Evolutionary conservation across 495 filamentous ascomycete species (phyloP).

Genomic region (Astrothelium subdiscretum): DNA sequence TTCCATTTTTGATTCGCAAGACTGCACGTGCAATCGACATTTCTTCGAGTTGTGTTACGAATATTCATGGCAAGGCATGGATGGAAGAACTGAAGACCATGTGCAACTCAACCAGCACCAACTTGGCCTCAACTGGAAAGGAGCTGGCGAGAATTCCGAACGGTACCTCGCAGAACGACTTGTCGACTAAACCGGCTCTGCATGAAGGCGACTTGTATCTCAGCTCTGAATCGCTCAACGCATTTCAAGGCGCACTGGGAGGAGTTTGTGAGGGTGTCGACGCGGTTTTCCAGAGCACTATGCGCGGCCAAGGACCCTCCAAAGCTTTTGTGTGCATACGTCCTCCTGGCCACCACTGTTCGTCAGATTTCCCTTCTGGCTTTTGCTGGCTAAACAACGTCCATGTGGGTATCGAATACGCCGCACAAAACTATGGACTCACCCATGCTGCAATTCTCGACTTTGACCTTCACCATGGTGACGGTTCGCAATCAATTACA

Average conservation of each 20-base stretch:
- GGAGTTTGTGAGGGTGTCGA: conserved; percentile 89
- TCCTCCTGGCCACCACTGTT: conserved; percentile 91
- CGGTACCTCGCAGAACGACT: conserved; percentile 25
- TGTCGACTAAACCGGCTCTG: conserved; percentile 40
- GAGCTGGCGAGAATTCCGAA: conserved; percentile 47
- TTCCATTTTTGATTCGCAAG: conserved; percentile 76
- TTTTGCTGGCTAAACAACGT: conserved; percentile 99
- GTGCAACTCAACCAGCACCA: conserved; percentile 66
- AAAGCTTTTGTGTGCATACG: conserved; percentile 70
- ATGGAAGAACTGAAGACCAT: conserved; percentile 82
- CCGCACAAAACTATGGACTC: conserved; percentile 63
- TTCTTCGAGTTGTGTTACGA: conserved; percentile 56
- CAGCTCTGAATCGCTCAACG: conserved; percentile 69
- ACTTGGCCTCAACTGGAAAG: conserved; percentile 58
- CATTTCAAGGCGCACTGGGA: conserved; percentile 79
- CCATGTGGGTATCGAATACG: conserved; percentile 90
- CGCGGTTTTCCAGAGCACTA: conserved; percentile 50
- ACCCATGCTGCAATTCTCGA: conserved; percentile 95
- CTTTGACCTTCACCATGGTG: conserved; percentile 93
- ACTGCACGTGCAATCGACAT: conserved; percentile 54
- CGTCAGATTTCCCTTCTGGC: conserved; percentile 72
- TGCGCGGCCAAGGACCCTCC: conserved; percentile 39
- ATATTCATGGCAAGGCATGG: conserved; percentile 77
- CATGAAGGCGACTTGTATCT: conserved; percentile 85
- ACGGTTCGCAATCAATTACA: conserved; percentile 85